Evolutionary conservation across 108 stramenopile genomes (phyloP).

Genomic region (Nitzschia palea): DNA sequence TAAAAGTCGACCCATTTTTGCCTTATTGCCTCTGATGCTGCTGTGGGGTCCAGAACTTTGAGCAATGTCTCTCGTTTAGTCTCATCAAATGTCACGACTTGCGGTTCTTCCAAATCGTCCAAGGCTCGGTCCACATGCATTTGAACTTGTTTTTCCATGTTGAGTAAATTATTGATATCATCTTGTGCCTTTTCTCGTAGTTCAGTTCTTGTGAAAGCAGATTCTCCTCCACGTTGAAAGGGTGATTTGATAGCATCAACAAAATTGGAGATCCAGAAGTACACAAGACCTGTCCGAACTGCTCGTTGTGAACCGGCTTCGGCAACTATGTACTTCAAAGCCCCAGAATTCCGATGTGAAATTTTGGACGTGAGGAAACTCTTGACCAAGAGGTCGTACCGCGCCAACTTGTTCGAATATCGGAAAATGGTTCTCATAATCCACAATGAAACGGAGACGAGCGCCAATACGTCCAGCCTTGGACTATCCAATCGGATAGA

Average conservation of each 20-base stretch:
- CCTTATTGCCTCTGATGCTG: conserved; percentile 15
- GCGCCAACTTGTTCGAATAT: conserved; percentile 79
- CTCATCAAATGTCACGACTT: conserved; percentile 32
- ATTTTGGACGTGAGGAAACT: conserved; percentile 82
- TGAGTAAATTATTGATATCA: conserved; percentile 29
- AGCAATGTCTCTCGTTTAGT: neutral
- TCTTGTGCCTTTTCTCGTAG: conserved; percentile 7
- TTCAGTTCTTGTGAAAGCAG: neutral
- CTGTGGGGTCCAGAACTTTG: conserved; percentile 14
- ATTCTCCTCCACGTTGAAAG: conserved; percentile 1
- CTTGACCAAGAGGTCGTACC: conserved; percentile 85
- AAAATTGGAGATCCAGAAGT: conserved; percentile 42
- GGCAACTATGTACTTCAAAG: conserved; percentile 62
- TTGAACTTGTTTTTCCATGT: conserved; percentile 32
- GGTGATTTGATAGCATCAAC: conserved; percentile 1
- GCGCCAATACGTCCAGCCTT: conserved; percentile 70
- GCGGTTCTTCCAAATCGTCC: conserved; percentile 55
- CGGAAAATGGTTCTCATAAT: conserved; percentile 71
- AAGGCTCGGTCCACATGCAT: conserved; percentile 58
- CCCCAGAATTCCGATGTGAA: conserved; percentile 65
- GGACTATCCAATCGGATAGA: conserved; percentile 71
- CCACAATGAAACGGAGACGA: conserved; percentile 69
- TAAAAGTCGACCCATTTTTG: conserved; percentile 32
- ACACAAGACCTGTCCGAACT: conserved; percentile 46
- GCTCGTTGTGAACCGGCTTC: conserved; percentile 76